A percentile compares a stretch with the other conserved stretches of the same genome.
These are phyloP conservation scores for Stylosanthes scabra DNA, from an alignment of 331 rosid genomes.

Conservation along the genomic window DNA sequence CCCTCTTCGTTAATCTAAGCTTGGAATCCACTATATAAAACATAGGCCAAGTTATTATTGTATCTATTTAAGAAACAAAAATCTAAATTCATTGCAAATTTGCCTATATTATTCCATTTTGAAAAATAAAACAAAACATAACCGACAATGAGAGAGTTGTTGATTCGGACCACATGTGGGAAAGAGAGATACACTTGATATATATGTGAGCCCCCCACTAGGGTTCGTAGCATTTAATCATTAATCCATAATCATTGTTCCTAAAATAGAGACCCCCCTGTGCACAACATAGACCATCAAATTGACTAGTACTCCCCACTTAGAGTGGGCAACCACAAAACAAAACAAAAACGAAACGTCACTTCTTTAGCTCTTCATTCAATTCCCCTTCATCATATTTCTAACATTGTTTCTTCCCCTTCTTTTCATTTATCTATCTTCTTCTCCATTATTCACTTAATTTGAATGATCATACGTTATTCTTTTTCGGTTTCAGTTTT, in stretches of 20 bases:
- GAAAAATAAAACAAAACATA: neutral
- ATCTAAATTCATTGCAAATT: no score
- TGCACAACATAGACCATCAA: slow-evolving; percentile 35
- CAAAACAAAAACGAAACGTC: slow-evolving; percentile 19
- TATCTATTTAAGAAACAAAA: no score
- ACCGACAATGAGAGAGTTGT: neutral
- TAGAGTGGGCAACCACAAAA: slow-evolving; percentile 56
- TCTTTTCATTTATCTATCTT: neutral
- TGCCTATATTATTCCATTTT: no score
- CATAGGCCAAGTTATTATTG: no score
- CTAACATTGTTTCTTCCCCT: neutral
- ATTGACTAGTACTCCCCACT: slow-evolving; percentile 45
- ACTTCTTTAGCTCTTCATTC: slow-evolving; percentile 6
- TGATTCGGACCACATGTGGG: slow-evolving; percentile 19
- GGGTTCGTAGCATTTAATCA: slow-evolving; percentile 19
- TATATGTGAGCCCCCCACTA: slow-evolving; percentile 5
- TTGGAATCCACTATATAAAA: no score
- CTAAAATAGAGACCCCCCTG: slow-evolving; percentile 45
- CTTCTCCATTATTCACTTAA: slow-evolving; percentile 26
- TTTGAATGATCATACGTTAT: slow-evolving; percentile 4
- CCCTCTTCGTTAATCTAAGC: no score
- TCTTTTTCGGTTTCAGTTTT: neutral
- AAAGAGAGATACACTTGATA: slow-evolving; percentile 9
- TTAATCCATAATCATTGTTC: slow-evolving; percentile 24
- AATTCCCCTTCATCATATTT: neutral